Percentiles rank a stretch among this genome's conserved stretches.
Conservation (phyloP, 345 rosid genomes). For the Melaleuca quinquenervia region DNA sequence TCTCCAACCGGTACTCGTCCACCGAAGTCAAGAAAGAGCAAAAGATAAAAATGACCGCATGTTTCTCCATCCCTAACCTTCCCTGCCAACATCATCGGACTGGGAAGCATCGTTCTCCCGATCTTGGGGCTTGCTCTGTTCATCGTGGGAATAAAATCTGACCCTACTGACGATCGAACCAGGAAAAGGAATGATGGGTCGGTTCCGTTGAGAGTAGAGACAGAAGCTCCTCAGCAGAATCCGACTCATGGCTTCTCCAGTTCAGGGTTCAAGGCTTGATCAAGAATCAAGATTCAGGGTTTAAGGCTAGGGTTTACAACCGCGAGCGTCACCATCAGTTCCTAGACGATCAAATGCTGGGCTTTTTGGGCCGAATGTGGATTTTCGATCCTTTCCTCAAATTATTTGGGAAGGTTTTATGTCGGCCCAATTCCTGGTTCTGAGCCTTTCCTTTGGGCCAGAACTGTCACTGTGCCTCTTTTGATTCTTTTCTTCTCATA, state of each 20-base stretch:
- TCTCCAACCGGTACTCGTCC: neutral
- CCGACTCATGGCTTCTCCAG: neutral
- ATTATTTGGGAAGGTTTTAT: neutral
- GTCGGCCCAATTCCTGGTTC: neutral
- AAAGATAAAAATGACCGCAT: neutral
- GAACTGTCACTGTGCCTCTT: neutral
- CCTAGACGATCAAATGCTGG: neutral
- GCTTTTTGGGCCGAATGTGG: neutral
- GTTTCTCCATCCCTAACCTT: neutral
- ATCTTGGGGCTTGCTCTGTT: neutral
- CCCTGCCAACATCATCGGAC: neutral
- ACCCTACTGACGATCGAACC: neutral
- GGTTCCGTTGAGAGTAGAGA: conserved; percentile 1
- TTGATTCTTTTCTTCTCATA: neutral
- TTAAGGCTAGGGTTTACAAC: neutral
- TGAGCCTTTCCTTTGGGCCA: neutral
- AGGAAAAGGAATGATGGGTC: neutral
- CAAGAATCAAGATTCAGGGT: neutral
- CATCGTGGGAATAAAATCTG: neutral
- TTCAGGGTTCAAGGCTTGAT: neutral
- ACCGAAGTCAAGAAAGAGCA: neutral
- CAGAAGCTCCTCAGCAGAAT: neutral
- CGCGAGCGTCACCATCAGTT: neutral
- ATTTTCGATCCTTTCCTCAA: neutral
- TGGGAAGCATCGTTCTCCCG: neutral